phyloP scores from a whole-genome alignment of 306 rosid species.

The Carpinus viminea region DNA sequence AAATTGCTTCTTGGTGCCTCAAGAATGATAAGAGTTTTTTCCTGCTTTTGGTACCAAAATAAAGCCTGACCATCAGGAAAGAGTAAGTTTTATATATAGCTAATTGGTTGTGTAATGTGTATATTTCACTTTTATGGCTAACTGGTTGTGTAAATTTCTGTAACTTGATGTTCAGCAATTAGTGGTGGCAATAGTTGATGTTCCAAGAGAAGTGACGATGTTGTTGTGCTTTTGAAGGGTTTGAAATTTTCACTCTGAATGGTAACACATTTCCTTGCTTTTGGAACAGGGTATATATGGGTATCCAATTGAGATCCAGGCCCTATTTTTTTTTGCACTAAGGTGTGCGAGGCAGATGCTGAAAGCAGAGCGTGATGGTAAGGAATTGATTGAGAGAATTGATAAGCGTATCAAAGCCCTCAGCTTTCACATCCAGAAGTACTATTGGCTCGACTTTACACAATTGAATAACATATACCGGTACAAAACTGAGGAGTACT shows the following conservation, averaged over 20 bases:
- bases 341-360: constrained; percentile 20
- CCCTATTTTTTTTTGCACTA: constrained; percentile 21
- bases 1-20: not conserved
- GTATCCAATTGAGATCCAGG: constrained; percentile 26
- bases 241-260: not conserved
- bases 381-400: constrained; percentile 18
- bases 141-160: not conserved
- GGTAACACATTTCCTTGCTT: not conserved
- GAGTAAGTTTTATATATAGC: not conserved
- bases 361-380: constrained; percentile 4
- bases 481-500: constrained; percentile 23
- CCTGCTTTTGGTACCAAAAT: not conserved
- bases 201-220: not conserved
- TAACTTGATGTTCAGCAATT: not conserved
- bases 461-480: constrained; percentile 19
- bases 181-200: not conserved
- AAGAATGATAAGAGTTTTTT: not conserved
- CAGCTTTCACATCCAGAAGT: constrained; percentile 14
- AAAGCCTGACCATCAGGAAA: not conserved
- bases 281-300: constrained; percentile 21
- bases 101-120: not conserved
- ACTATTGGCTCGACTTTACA: constrained; percentile 18
- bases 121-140: not conserved
- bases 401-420: constrained; percentile 21
- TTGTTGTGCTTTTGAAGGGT: not conserved